These are phyloP conservation scores for Nicotiana tomentosiformis DNA, from an alignment of 257 asterid species.

Conservation along the genomic window DNA sequence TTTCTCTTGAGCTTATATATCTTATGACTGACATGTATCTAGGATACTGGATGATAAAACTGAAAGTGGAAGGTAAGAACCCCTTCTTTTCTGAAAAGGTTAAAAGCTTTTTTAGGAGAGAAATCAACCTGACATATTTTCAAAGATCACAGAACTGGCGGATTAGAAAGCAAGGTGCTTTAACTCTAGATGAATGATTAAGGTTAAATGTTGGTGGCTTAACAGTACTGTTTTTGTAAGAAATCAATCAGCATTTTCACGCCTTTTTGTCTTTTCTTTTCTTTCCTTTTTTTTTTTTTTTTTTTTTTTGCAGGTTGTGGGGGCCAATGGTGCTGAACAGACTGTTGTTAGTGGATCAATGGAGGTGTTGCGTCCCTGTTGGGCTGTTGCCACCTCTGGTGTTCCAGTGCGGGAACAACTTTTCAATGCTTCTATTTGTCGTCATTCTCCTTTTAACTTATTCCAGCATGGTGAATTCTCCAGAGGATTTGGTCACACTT, in stretches of 20 bases:
- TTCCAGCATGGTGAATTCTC: conserved; percentile 82
- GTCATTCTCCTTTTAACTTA: conserved; percentile 77
- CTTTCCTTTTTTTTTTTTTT: too few relatives aligned
- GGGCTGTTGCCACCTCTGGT: conserved; percentile 99
- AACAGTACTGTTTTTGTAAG: background rate
- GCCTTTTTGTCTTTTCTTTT: background rate
- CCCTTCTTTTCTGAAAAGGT: background rate
- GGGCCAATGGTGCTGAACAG: conserved; percentile 95
- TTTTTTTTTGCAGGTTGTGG: conserved; percentile 56
- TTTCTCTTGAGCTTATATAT: background rate
- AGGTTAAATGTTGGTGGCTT: background rate
- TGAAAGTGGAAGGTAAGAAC: background rate
- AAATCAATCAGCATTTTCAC: background rate
- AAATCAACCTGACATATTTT: background rate
- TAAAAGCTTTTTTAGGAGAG: background rate
- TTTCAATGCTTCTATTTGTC: conserved; percentile 96
- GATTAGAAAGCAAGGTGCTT: background rate
- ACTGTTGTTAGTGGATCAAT: conserved; percentile 91
- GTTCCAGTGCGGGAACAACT: conserved; percentile 94
- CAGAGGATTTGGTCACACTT: conserved; percentile 54
- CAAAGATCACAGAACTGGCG: background rate
- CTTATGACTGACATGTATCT: background rate
- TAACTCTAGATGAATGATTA: background rate
- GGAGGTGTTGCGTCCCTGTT: conserved; percentile 94
- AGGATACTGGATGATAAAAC: background rate